Base-by-base conservation (phyloP, 2,329 filamentous ascomycete genomes). In the Biscogniauxia marginata region DNA sequence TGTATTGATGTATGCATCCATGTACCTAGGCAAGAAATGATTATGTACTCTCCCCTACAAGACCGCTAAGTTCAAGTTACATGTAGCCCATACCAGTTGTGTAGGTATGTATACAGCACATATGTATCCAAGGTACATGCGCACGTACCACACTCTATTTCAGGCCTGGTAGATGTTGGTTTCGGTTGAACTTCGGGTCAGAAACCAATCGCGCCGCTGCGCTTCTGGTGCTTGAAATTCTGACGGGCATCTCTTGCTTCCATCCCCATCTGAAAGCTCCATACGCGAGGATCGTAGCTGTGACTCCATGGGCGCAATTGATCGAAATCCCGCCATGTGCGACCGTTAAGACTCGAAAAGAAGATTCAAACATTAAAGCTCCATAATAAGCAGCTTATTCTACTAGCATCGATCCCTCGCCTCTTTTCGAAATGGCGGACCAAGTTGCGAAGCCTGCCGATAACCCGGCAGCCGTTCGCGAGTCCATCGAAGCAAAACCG, bases 401-500 rank as follows among this genome's bases (percentile, higher is more conserved):
- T 18, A 21, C 18, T 5, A 50, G 2, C 6, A 13, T 39, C 30
- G 4, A 21, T 43, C 34, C 21, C 19, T 20, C 22, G 11, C 30
- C 13, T 22, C 20, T 53, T 52, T 9, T 1, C 49, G 52, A 50
- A 51, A 69, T 67, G 65, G 65, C 64, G 30, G 64, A 66, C 49
- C 57, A 65, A 52, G 64, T 63, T 62, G 67, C 70, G 61, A 74
- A 69, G 64, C 70, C 71, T 60, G 66, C 65, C 59, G 73, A 57
- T 16, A 63, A 73, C 71, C 76, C 78, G 70, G 75, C 73, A 58
- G 74, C 78, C 60, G 77, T 80, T 68, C 78, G 75, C 69, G 78
- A 81, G 60, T 79, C 79, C 24, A 80, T 81, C 61, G 78, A 82
- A 65, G 79, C 78, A 16, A 78, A 75, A 62, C 62, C 58, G 3